Base-by-base conservation (phyloP, 73 alveolate species). In the Paramecium sonneborni region DNA sequence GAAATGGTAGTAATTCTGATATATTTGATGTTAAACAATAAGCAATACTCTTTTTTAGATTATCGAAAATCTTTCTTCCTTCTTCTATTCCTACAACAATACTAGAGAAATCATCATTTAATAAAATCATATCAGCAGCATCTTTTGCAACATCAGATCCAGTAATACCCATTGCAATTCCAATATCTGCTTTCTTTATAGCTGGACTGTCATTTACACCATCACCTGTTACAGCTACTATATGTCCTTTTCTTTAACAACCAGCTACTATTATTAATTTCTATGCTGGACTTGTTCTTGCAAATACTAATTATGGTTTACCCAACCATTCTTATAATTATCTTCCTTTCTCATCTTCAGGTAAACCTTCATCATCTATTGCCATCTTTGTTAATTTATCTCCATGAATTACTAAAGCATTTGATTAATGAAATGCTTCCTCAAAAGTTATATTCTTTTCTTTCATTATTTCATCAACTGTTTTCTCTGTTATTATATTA, bases 201-300 rank as follows among this genome's bases (percentile, higher is more conserved):
- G 99, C 99, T 12, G 99, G 97, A 0, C 98, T 95, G 90, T 97
- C 99, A 94, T 97, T 97, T 5, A 97, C 99, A 10, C 99, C 99
- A 89, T 97, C 99, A 10, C 99, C 99, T 32, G 99, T 98, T 26
- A 97, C 99, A 34, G 99, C 99, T n/a, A 97, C 99, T 18, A 98
- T 93, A 86, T 97, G 99, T 9, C 99, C 98, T 57, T 94, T 94
- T 79, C 94, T 96, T 92, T 97, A 97, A 86, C 99, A 96, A 38
- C 98, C 99, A 79, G 97, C 96, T 10, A 98, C 99, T 46, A 98
- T 98, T 84, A 96, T 91, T 56, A 96, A 95, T 94, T 98, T 98
- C 84, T 98, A 97, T 34, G 99, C 96, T 6, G 99, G 99, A 46
- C 98, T 96, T 35, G 99, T 98, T 93, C 99, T 95, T 15, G 99